A percentile compares a stretch with the other conserved stretches of the same genome.
phyloP scores from a whole-genome alignment of 208 protist genomes.

The Wallacemonas sp. region DNA sequence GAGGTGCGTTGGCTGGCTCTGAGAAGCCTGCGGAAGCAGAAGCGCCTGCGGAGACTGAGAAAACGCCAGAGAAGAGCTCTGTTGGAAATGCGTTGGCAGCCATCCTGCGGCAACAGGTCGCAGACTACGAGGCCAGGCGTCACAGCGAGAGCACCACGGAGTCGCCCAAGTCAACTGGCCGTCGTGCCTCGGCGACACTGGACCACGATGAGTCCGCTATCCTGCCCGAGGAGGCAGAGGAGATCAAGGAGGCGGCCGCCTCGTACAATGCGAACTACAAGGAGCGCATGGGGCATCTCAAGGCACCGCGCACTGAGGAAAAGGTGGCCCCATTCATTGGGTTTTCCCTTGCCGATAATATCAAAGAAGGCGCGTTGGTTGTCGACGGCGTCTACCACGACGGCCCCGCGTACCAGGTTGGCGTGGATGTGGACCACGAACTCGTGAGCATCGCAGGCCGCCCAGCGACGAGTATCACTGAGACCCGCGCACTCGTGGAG shows the following conservation, averaged over 20 bases:
- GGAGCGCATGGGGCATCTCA: background rate
- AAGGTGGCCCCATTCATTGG: slow-evolving; percentile 24
- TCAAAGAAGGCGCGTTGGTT: slow-evolving; percentile 18
- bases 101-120: background rate
- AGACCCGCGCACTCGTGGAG: slow-evolving; percentile 4
- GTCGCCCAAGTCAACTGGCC: background rate
- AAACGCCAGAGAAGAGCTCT: background rate
- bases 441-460: slow-evolving; percentile 15
- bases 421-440: slow-evolving; percentile 24
- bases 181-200: background rate
- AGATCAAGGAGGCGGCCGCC: slow-evolving; percentile 1
- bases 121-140: background rate
- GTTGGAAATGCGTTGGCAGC: background rate
- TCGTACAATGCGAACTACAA: slow-evolving; percentile 8
- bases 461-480: slow-evolving; percentile 13
- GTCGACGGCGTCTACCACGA: slow-evolving; percentile 24
- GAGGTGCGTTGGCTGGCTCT: too few species aligned
- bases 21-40: background rate
- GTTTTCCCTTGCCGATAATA: slow-evolving; percentile 26
- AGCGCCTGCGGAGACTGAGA: background rate
- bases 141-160: background rate
- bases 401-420: slow-evolving; percentile 18
- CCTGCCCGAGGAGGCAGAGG: slow-evolving; percentile 6
- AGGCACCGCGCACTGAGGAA: background rate
- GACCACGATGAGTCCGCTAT: slow-evolving; percentile 18